A percentile compares a stretch with the other conserved stretches of the same genome.
phyloP scores from a whole-genome alignment of 2,329 filamentous ascomycete genomes.

The Paecilomyces sp. region DNA sequence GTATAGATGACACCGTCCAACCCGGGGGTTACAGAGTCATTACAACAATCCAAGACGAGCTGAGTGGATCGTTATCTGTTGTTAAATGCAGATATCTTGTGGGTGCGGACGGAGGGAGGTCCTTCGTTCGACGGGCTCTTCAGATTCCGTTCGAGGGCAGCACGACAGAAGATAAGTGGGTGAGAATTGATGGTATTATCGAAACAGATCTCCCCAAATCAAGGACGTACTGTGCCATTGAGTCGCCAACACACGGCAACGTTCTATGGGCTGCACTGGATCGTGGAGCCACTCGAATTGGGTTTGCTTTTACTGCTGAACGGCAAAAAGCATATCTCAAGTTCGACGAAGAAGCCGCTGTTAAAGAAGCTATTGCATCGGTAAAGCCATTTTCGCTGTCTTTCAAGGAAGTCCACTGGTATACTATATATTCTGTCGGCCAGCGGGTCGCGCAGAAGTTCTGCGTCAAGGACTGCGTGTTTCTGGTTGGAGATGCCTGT shows the following conservation, averaged over 20 bases:
- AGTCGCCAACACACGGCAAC: constrained; percentile 13
- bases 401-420: constrained; percentile 19
- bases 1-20: constrained; percentile 26
- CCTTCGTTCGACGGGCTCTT: constrained; percentile 35
- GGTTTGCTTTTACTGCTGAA: constrained; percentile 12
- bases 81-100: constrained; percentile 22
- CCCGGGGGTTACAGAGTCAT: constrained; percentile 1
- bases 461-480: constrained; percentile 36
- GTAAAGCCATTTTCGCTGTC: constrained; percentile 13
- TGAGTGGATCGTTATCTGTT: background rate
- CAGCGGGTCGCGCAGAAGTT: constrained; percentile 32
- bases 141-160: constrained; percentile 32
- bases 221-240: constrained; percentile 12
- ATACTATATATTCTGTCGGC: constrained; percentile 34
- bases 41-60: background rate
- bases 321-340: constrained; percentile 9
- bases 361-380: constrained; percentile 11
- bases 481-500: constrained; percentile 37
- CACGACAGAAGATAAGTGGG: constrained; percentile 21
- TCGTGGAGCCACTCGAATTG: constrained; percentile 12
- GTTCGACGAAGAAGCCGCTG: constrained; percentile 10
- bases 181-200: constrained; percentile 15
- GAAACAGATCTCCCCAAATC: constrained; percentile 21
- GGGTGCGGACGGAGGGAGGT: constrained; percentile 45
- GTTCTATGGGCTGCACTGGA: constrained; percentile 24